Base-by-base conservation (phyloP, 768 basidiomycete species). In the Suillus subalutaceus region DNA sequence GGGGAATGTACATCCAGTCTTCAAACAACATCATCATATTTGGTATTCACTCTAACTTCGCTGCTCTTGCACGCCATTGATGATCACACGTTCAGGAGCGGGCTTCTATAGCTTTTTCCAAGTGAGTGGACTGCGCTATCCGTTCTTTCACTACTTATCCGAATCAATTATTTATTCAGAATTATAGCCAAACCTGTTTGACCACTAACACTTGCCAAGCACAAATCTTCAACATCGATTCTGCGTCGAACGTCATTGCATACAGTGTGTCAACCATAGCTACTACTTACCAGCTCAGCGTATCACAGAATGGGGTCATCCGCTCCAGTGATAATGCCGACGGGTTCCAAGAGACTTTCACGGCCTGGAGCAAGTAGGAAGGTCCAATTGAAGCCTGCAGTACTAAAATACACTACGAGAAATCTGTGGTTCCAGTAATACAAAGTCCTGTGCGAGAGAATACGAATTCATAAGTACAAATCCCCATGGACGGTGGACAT, bases 51-150 rank as follows among this genome's bases (percentile, higher is more conserved):
- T 15, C 12, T 9, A 7, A 16, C 67, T 69, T 72, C 63, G 6
- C 35, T 41, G 6, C 3, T 38, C 48, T 63, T 26, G 64, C 67
- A 72, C 26, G 63, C 10, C 16, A 26, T 66, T 48, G 3, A 60
- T 56, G 5, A 60, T 43, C 6, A 32, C 9, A 18, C 18, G 6
- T 53, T 30, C 62, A 82, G 82, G 84, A 43, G 83, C 80, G 5
- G 85, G 85, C 1, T 74, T 84, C 57, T 86, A 86, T 75, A 83
- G 79, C 71, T 86, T 86, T 76, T 86, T 82, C 83, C 75, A 77
- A 71, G 83, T 80, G 70, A 62, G 71, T 63, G 10, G 23, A 7
- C 30, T 12, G 5, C 15, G 7, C 20, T 38, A 2, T 20, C 6
- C 35, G 26, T 44, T 30, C 12, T 44, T 18, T 55, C 13, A 30